These are phyloP conservation scores for California macrophylla DNA, from an alignment of 441 rosid species.

Conservation along the genomic window DNA sequence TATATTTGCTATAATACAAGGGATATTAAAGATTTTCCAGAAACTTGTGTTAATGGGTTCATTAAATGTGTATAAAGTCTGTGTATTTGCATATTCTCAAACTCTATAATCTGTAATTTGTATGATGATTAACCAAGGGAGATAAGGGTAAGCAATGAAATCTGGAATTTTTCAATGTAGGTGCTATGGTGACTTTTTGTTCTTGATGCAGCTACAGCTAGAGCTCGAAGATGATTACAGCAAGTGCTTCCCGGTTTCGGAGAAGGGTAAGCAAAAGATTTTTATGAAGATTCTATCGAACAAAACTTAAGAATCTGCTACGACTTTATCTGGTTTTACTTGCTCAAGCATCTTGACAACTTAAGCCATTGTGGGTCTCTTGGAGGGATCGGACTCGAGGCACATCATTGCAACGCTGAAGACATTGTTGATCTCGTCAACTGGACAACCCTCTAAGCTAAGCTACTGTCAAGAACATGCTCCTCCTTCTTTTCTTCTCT, in stretches of 20 bases:
- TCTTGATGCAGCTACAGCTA: neutral
- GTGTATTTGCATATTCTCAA: neutral
- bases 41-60: neutral
- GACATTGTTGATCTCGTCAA: slow-evolving; percentile 42
- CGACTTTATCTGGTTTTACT: slow-evolving; percentile 26
- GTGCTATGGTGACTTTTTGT: neutral
- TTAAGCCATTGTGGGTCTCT: slow-evolving; percentile 77
- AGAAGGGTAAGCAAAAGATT: neutral
- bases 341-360: slow-evolving; percentile 74
- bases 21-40: neutral
- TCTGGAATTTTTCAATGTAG: neutral
- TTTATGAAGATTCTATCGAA: neutral
- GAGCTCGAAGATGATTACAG: neutral
- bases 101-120: neutral
- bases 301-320: slow-evolving; percentile 6
- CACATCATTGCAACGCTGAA: slow-evolving; percentile 59
- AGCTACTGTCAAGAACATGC: slow-evolving; percentile 44
- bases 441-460: slow-evolving; percentile 43
- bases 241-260: neutral
- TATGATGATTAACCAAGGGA: too few species aligned
- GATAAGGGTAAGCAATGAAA: too few species aligned
- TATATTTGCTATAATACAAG: neutral
- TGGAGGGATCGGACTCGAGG: slow-evolving; percentile 65
- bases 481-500: slow-evolving; percentile 58
- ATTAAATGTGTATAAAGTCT: neutral